These are phyloP conservation scores for Euptelea pleiosperma DNA, from an alignment of 164 flowering plant genomes.

Conservation along the genomic window DNA sequence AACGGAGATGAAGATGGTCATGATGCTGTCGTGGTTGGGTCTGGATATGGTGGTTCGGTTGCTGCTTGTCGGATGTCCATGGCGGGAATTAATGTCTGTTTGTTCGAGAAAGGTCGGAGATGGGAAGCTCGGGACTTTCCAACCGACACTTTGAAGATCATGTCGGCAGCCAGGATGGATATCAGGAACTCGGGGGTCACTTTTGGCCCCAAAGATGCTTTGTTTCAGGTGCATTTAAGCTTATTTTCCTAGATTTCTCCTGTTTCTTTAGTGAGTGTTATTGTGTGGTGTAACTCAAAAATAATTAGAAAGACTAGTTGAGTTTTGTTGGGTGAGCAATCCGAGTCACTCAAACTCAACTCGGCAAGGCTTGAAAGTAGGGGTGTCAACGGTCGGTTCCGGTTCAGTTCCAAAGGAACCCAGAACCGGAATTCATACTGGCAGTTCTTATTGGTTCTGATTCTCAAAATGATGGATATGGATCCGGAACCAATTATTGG, in stretches of 20 bases:
- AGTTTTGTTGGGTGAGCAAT: too few species aligned
- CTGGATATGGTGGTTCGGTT: slow-evolving; percentile 64
- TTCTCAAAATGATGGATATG: too few species aligned
- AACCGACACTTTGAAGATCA: slow-evolving; percentile 36
- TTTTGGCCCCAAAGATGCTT: slow-evolving; percentile 49
- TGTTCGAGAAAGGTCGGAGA: slow-evolving; percentile 53
- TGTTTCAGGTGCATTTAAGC: slow-evolving; percentile 44
- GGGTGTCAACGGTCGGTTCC: too few species aligned
- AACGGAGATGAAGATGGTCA: slow-evolving; percentile 26
- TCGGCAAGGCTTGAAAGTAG: too few species aligned
- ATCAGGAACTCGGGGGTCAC: slow-evolving; percentile 30
- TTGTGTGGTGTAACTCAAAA: too few species aligned
- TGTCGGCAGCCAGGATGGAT: slow-evolving; percentile 38
- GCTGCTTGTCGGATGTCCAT: slow-evolving; percentile 55
- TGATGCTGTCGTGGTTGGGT: slow-evolving; percentile 59
- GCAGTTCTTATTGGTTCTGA: too few species aligned
- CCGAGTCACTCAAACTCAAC: too few species aligned
- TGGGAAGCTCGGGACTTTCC: slow-evolving; percentile 58
- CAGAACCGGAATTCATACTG: too few species aligned
- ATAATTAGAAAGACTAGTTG: too few species aligned
- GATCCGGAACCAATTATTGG: too few species aligned
- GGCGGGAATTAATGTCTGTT: slow-evolving; percentile 54
- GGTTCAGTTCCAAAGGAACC: too few species aligned
- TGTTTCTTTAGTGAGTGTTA: neutral
- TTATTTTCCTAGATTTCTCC: neutral